Evolutionary conservation across 306 rosid species (phyloP).

Genomic region (Gynostemma pentaphyllum): DNA sequence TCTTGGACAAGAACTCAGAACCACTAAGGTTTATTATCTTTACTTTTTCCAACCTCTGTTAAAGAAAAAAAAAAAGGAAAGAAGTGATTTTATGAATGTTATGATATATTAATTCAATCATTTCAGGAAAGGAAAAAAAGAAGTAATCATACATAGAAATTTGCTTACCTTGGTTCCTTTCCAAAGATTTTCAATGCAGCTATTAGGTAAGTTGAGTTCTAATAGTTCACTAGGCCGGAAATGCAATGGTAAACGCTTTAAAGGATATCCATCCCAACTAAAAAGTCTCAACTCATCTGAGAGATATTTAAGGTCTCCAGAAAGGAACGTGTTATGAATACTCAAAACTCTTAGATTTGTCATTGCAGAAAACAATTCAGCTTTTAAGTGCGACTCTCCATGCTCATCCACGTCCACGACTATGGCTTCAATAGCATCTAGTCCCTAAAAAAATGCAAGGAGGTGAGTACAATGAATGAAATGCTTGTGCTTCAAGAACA

Average conservation of each 20-base stretch:
- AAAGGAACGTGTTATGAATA: not conserved
- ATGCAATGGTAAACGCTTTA: not conserved
- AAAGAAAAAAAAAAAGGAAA: not conserved
- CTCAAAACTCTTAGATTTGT: slow-evolving; percentile 1
- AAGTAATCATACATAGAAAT: too few species aligned
- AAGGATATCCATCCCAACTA: not conserved
- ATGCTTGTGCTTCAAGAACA: too few species aligned
- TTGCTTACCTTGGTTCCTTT: slow-evolving; percentile 3
- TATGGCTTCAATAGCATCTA: slow-evolving; percentile 1
- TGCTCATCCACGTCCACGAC: not conserved
- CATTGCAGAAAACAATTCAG: slow-evolving; percentile 6
- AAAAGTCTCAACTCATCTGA: not conserved
- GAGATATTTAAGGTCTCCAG: not conserved
- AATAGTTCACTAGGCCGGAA: not conserved
- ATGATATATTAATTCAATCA: too few species aligned
- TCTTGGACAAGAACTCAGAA: not conserved
- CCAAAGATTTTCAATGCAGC: not conserved
- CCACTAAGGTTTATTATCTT: not conserved
- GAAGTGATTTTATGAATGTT: too few species aligned
- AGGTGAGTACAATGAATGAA: not conserved
- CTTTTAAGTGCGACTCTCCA: not conserved
- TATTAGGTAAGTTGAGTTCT: not conserved
- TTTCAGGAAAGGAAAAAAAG: too few species aligned
- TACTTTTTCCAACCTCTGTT: not conserved
- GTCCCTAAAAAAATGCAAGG: not conserved